Evolutionary conservation across 805 yeast genomes (phyloP), one percentile per base, ranked within the genome.

Genomic region (Barnettozyma pratensis): DNA sequence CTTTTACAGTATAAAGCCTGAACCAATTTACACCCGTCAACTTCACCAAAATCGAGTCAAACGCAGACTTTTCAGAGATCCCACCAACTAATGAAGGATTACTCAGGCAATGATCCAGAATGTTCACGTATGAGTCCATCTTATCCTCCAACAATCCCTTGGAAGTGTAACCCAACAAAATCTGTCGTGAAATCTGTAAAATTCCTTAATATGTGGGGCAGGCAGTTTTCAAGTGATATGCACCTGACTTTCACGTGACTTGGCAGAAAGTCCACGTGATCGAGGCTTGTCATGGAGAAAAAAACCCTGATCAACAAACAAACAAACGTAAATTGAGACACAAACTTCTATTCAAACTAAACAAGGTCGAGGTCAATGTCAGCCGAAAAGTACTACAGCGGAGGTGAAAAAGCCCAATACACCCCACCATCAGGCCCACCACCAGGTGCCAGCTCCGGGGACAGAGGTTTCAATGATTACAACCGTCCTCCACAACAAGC

Each of bases 321-420:
- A 11, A 31, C 34, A 31, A 31, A 31, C 34, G 11, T 8, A 31
- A 31, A 2, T 31, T 31, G 34, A 31, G 11, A 31, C 34, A 31
- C 34, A 31, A 31, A 8, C 8, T 11, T 31, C 34, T 11, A 19
- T 19, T 19, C 19, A 19, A 19, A 19, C 19, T 19, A 19, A 19
- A 19, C 19, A 19, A 19, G 19, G 19, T 19, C 19, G 19, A 19
- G 19, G 19, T 19, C 19, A 38, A 60, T 60, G 64, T 60, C 64
- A 10, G 63, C 63, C 28, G 58, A 58, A 35, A 54, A 60, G 41
- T 60, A 60, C 50, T 60, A 60, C 51, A 55, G 55, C 45, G 55
- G 46, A 37, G 49, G 47, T n/a, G 32, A 44, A 27, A 50, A 49
- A 43, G 42, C 51, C 36, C 51, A 55, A 35, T 59, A 57, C 53